These are phyloP conservation scores for Xanthoconium separans DNA, from an alignment of 1,284 basidiomycete genomes.

Conservation along the genomic window DNA sequence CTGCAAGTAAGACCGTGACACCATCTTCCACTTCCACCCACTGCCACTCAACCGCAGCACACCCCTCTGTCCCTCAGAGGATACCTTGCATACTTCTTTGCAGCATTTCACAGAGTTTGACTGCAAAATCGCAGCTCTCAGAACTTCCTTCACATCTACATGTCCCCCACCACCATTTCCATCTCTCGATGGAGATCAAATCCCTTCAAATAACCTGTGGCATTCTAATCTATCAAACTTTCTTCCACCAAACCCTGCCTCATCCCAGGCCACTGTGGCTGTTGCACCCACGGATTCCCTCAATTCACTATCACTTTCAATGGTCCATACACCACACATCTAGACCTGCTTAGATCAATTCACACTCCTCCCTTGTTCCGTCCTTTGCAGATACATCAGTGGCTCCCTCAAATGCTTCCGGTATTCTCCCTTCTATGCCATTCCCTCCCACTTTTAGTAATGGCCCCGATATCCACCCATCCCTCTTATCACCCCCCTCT, in stretches of 20 bases:
- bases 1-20: too few relatives aligned
- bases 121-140: constrained; percentile 46
- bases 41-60: constrained; percentile 6
- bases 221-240: constrained; percentile 19
- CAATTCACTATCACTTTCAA: constrained; percentile 18
- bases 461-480: constrained; percentile 19
- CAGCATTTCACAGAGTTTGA: constrained; percentile 55
- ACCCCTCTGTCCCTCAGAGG: constrained; percentile 27
- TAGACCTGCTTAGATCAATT: constrained; percentile 4
- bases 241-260: constrained; percentile 9
- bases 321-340: constrained; percentile 19
- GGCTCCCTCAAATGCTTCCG: constrained; percentile 16
- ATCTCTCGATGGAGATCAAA: constrained; percentile 19
- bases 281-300: constrained; percentile 11
- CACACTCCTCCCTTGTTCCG: constrained; percentile 4
- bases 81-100: constrained; percentile 45
- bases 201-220: constrained; percentile 19
- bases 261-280: constrained; percentile 13
- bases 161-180: constrained; percentile 36
- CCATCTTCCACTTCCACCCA: constrained; percentile 20
- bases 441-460: constrained; percentile 25
- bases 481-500: constrained; percentile 26
- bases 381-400: constrained; percentile 14
- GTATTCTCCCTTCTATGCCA: constrained; percentile 17
- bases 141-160: constrained; percentile 37